These are phyloP conservation scores for Stachybotrys chlorohalonatus DNA, from an alignment of 2,329 filamentous ascomycete genomes.

Conservation along the genomic window DNA sequence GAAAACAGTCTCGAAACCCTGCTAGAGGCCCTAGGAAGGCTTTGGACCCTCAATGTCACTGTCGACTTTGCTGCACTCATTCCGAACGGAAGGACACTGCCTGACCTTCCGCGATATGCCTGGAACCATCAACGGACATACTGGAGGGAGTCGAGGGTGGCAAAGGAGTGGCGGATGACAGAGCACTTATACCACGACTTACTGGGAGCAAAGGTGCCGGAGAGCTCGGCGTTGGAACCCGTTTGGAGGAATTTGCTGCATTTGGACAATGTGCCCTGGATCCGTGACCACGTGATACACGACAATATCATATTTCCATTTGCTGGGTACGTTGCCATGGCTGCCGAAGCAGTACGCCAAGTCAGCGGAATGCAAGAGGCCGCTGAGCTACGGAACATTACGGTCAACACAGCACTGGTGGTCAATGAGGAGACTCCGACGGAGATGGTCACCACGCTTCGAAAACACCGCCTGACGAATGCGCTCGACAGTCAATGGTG, in stretches of 20 bases:
- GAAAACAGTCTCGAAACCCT: conserved; percentile 5
- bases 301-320: conserved; percentile 31
- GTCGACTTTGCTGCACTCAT: conserved; percentile 6
- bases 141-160: conserved; percentile 21
- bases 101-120: conserved; percentile 25
- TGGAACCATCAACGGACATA: conserved; percentile 26
- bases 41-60: conserved; percentile 8
- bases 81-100: conserved; percentile 1
- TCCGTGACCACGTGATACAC: conserved; percentile 33
- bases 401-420: conserved; percentile 19
- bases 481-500: conserved; percentile 16
- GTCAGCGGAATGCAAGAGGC: conserved; percentile 3
- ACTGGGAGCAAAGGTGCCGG: conserved; percentile 7
- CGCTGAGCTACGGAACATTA: conserved; percentile 17
- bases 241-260: conserved; percentile 12
- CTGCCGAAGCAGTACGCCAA: conserved; percentile 12
- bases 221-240: conserved; percentile 7
- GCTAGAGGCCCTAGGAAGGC: conserved; percentile 15
- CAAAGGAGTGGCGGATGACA: conserved; percentile 17
- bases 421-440: conserved; percentile 15
- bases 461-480: conserved; percentile 13
- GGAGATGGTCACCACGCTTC: conserved; percentile 22
- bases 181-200: conserved; percentile 12
- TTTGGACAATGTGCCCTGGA: conserved; percentile 22
- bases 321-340: conserved; percentile 25